Base-by-base conservation (phyloP, 257 asterid genomes). In the Cordia subcordata region DNA sequence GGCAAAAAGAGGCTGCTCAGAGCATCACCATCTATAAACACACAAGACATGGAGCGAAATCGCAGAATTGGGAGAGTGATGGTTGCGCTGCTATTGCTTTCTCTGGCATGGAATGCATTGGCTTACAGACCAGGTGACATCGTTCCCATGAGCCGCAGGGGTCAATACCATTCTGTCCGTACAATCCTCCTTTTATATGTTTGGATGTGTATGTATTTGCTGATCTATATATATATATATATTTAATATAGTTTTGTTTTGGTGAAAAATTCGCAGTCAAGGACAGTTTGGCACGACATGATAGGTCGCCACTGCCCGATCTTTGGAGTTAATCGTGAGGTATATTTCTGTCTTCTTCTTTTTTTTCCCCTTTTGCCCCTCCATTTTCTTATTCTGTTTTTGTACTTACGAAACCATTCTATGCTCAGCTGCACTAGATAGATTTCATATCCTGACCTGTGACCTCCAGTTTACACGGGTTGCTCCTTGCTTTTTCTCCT, bases 221-320 rank as follows among this genome's bases (percentile, higher is more conserved):
- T 13, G 35, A 22, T 62, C 56, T 68, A 5, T 20, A 53, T 61
- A 13, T 39, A 12, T 21, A 45, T 27, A 23, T 23, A 12, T 22
- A 8, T 33, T 49, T 20, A 27, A 21, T 22, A n/a, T n/a, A n/a
- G n/a, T n/a, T n/a, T 53, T 46, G 0, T 16, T 20, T 23, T 63
- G 47, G n/a, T 46, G 61, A 10, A 5, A 46, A 21, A 35, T 54
- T 73, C 66, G 74, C 86, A 93, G 96, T 64, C 84, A 35, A 89
- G 99, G 71, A 93, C 94, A 13, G 88, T 82, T 54, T 93, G 94
- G 96, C 95, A 93, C 73, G 97, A 89, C 67, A 84, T 93, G 95
- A 93, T 93, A 64, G 97, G 97, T 64, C 81, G 72, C 65, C 97
- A 93, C 73, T 93, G 96, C 71, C 92, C 99, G 9, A 81, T 79